Conservation (phyloP, 1,284 basidiomycete genomes). For the Moesziomyces antarcticus region DNA sequence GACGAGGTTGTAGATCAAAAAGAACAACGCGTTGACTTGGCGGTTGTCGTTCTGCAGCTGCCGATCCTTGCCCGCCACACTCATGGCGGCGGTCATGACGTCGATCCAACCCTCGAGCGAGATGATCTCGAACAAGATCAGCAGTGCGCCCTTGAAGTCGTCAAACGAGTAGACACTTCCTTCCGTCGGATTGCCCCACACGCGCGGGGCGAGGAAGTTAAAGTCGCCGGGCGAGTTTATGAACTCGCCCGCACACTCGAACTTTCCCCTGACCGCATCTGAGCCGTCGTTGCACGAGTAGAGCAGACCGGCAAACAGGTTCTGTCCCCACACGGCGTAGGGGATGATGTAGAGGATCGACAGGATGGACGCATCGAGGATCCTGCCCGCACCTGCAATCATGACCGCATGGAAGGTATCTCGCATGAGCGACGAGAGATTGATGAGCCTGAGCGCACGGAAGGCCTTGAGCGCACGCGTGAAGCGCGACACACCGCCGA, state of each 20-base stretch:
- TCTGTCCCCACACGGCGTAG: constrained; percentile 95
- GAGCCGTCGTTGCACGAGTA: constrained; percentile 83
- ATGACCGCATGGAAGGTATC: constrained; percentile 91
- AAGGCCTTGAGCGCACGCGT: constrained; percentile 90
- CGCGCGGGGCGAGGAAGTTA: constrained; percentile 81
- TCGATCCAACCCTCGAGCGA: constrained; percentile 94
- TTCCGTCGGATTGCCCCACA: constrained; percentile 86
- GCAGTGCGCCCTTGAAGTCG: constrained; percentile 82
- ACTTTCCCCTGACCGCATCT: constrained; percentile 72
- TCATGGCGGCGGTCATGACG: constrained; percentile 85
- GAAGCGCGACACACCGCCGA: constrained; percentile 79
- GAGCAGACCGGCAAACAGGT: constrained; percentile 88
- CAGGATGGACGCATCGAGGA: constrained; percentile 90
- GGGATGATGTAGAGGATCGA: constrained; percentile 93
- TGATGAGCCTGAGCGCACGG: constrained; percentile 88
- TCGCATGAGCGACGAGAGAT: constrained; percentile 76
- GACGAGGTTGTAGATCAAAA: constrained; percentile 90
- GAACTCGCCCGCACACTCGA: constrained; percentile 82
- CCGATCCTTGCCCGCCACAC: constrained; percentile 75
- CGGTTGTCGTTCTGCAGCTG: constrained; percentile 60
- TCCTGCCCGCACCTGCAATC: constrained; percentile 85
- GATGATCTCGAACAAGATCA: constrained; percentile 96
- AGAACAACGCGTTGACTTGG: constrained; percentile 81
- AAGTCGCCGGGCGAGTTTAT: constrained; percentile 70
- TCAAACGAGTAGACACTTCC: constrained; percentile 92